These are phyloP conservation scores for Cutaneotrichosporon cavernicola DNA, from an alignment of 1,284 basidiomycete species.

Conservation along the genomic window DNA sequence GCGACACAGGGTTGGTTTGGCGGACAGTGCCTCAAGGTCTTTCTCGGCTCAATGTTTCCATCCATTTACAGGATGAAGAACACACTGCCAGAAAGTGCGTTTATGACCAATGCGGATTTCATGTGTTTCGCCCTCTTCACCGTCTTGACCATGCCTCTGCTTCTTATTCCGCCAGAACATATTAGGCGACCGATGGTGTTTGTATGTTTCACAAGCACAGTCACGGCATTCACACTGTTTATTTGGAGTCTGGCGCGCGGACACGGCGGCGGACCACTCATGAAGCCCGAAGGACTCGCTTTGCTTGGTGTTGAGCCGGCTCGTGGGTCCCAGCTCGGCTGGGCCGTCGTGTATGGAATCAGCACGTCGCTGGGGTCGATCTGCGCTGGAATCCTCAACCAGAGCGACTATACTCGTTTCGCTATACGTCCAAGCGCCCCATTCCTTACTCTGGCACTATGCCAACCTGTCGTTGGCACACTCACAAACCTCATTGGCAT, in stretches of 20 bases:
- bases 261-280: constrained; percentile 47
- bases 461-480: constrained; percentile 46
- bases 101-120: constrained; percentile 44
- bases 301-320: constrained; percentile 31
- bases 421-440: constrained; percentile 30
- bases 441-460: constrained; percentile 32
- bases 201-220: constrained; percentile 39
- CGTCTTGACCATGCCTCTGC: constrained; percentile 45
- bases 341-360: constrained; percentile 51
- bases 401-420: constrained; percentile 41
- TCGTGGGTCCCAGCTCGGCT: constrained; percentile 42
- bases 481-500: constrained; percentile 53
- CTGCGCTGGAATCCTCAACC: constrained; percentile 41
- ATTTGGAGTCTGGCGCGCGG: constrained; percentile 48
- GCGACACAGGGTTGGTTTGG: constrained; percentile 47
- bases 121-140: constrained; percentile 53
- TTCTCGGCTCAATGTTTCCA: constrained; percentile 42
- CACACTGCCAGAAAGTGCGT: constrained; percentile 36
- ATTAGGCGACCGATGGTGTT: constrained; percentile 48
- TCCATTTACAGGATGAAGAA: constrained; percentile 41
- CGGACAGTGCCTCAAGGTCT: constrained; percentile 51
- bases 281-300: constrained; percentile 34
- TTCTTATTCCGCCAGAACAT: constrained; percentile 45
- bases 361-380: constrained; percentile 32
- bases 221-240: constrained; percentile 47